phyloP scores from a whole-genome alignment of 2,329 filamentous ascomycete genomes.

The Aureobasidium sp. region DNA sequence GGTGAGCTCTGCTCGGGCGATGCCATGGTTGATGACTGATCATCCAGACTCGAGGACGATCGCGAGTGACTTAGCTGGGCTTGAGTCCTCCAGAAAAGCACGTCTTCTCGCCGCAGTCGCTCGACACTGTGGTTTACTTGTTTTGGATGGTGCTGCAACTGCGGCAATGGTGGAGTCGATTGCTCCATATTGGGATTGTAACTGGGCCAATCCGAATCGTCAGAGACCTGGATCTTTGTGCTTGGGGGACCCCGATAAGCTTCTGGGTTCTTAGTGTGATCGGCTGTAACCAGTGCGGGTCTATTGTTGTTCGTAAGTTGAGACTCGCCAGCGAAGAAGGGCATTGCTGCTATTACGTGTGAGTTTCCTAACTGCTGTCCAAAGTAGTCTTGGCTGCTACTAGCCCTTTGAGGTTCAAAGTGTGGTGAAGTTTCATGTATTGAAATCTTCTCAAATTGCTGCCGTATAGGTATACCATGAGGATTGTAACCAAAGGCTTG shows the following conservation, averaged over 20 bases:
- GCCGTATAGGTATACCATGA: background rate
- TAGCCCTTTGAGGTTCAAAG: too few relatives aligned
- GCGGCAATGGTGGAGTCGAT: background rate
- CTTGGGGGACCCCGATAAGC: background rate
- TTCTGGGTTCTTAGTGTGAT: background rate
- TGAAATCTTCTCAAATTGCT: background rate
- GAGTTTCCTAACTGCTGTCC: background rate
- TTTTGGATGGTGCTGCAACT: background rate
- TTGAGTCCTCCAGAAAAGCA: constrained; percentile 2
- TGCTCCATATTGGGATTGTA: background rate
- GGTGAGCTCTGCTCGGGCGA: background rate
- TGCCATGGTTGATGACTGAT: background rate
- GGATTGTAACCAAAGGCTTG: background rate
- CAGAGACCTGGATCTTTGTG: background rate
- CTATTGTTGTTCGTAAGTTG: background rate
- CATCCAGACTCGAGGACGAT: background rate
- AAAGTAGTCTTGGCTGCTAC: background rate
- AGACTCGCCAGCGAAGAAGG: background rate
- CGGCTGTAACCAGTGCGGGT: too few relatives aligned
- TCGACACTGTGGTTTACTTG: background rate
- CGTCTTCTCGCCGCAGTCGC: background rate
- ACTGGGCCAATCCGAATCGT: background rate
- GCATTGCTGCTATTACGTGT: background rate
- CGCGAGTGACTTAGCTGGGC: background rate
- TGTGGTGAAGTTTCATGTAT: background rate